These are phyloP conservation scores for Bipolaris sorokiniana DNA, from an alignment of 2,329 filamentous ascomycete genomes.

Conservation along the genomic window DNA sequence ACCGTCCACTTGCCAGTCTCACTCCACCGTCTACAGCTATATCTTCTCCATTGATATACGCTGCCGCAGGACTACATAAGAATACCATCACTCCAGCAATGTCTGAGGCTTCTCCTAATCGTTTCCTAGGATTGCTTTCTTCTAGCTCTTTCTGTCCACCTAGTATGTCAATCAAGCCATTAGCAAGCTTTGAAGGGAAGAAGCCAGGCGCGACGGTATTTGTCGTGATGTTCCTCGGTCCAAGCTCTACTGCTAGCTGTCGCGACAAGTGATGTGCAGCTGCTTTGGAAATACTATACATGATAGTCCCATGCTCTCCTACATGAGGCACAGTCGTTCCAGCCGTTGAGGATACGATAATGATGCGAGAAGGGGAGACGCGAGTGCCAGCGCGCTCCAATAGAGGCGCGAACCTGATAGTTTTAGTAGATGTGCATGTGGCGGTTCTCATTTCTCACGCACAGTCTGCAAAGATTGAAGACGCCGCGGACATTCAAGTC, in stretches of 20 bases:
- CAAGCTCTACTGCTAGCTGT: conserved; percentile 50
- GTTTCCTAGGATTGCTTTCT: conserved; percentile 39
- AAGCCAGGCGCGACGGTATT: conserved; percentile 51
- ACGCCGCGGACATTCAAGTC: conserved; percentile 51
- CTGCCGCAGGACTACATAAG: conserved; percentile 37
- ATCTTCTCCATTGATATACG: conserved; percentile 44
- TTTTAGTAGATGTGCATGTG: neutral
- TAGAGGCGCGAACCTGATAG: conserved; percentile 43
- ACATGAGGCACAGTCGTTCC: conserved; percentile 48
- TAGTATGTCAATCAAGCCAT: conserved; percentile 46
- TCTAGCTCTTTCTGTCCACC: conserved; percentile 52
- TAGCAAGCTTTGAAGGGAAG: conserved; percentile 48
- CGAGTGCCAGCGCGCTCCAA: conserved; percentile 42
- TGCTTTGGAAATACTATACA: conserved; percentile 51
- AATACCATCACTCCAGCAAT: conserved; percentile 49
- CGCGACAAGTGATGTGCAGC: conserved; percentile 48
- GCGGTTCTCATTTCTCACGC: neutral
- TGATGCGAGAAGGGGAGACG: conserved; percentile 46
- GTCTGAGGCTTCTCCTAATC: conserved; percentile 45
- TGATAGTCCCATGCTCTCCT: conserved; percentile 48
- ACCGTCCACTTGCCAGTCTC: conserved; percentile 33
- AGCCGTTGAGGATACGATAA: conserved; percentile 47
- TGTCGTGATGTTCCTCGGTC: conserved; percentile 48
- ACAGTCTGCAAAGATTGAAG: conserved; percentile 49
- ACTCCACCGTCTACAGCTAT: conserved; percentile 43